Percentiles rank a stretch among this genome's conserved stretches.
phyloP scores from a whole-genome alignment of 495 filamentous ascomycete species.

The Aspergillus bertholletiae region DNA sequence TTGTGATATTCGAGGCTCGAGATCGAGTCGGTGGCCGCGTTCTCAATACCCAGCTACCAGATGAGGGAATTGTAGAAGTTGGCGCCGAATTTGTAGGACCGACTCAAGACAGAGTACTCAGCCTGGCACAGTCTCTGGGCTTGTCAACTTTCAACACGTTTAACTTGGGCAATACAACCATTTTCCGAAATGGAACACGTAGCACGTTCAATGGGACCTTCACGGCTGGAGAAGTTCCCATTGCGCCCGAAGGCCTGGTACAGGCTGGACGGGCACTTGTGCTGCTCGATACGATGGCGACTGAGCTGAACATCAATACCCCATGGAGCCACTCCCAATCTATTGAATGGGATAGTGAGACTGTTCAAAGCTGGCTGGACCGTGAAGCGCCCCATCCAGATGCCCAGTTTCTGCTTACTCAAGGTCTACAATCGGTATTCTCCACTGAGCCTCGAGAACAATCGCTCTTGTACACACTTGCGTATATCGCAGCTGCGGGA shows the following conservation, averaged over 20 bases:
- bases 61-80: constrained; percentile 3
- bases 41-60: background rate
- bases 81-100: constrained; percentile 17
- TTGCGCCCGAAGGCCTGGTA: constrained; percentile 1
- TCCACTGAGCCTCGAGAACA: constrained; percentile 14
- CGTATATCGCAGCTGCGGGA: constrained; percentile 19
- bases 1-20: constrained; percentile 18
- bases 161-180: constrained; percentile 5
- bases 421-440: constrained; percentile 4
- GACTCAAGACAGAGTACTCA: constrained; percentile 12
- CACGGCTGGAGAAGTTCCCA: constrained; percentile 1
- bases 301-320: constrained; percentile 4
- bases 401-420: constrained; percentile 4
- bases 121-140: constrained; percentile 8
- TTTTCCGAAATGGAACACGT: constrained; percentile 8
- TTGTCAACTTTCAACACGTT: constrained; percentile 11
- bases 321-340: constrained; percentile 16
- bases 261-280: constrained; percentile 6
- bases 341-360: constrained; percentile 10
- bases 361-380: constrained; percentile 4
- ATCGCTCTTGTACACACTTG: constrained; percentile 16
- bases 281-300: constrained; percentile 6
- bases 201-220: constrained; percentile 1
- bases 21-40: constrained; percentile 20
- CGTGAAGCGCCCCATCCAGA: background rate